phyloP scores from a whole-genome alignment of 2,329 filamentous ascomycete genomes.

The Lasiodiplodia sp. region DNA sequence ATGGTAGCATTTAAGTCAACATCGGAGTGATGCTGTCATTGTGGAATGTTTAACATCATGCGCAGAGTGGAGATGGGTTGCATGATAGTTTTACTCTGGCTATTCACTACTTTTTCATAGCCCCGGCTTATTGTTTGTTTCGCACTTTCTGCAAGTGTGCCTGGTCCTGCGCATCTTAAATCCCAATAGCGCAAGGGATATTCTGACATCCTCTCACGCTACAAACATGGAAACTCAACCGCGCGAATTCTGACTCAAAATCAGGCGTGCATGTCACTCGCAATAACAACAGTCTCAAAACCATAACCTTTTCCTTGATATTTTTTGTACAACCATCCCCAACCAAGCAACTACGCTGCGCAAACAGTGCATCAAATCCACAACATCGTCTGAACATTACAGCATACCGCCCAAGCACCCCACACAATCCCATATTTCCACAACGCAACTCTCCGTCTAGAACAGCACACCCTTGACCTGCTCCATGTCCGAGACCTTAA shows the following conservation, averaged over 20 bases:
- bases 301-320: background rate
- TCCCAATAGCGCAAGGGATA: too few species aligned
- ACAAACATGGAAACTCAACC: background rate
- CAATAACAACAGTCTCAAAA: background rate
- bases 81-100: too few species aligned
- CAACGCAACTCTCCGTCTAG: background rate
- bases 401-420: background rate
- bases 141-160: too few species aligned
- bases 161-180: too few species aligned
- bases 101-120: too few species aligned
- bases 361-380: background rate
- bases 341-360: background rate
- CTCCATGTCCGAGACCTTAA: conserved; percentile 30
- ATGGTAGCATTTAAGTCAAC: too few species aligned
- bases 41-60: too few species aligned
- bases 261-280: background rate
- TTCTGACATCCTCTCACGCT: too few species aligned
- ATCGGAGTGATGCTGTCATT: too few species aligned
- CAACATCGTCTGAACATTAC: background rate
- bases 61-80: too few species aligned
- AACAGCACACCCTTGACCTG: conserved; percentile 33
- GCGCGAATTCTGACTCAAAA: background rate
- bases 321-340: background rate
- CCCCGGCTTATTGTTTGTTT: too few species aligned
- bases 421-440: background rate